Conservation (phyloP, 352 stramenopile genomes). For the Pythium aphanidermatum region DNA sequence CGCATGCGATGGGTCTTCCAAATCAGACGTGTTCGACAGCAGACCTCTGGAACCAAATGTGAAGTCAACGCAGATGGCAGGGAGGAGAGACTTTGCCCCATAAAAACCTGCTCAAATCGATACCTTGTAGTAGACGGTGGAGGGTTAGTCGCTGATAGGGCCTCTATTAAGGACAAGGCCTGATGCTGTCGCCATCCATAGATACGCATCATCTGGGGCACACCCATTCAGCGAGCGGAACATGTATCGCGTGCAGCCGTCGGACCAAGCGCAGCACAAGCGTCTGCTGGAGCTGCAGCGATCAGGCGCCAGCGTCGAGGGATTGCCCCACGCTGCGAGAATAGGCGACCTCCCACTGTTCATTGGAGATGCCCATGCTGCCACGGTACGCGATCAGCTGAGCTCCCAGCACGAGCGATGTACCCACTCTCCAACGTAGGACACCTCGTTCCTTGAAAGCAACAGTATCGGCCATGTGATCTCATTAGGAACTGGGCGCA, state of each 20-base stretch:
- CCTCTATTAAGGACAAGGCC: too few species aligned
- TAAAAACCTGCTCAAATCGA: too few species aligned
- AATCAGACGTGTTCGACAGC: too few species aligned
- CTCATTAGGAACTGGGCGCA: constrained; percentile 51
- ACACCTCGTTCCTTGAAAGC: constrained; percentile 31
- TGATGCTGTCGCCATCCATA: too few species aligned
- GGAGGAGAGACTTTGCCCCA: too few species aligned
- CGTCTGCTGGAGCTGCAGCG: constrained; percentile 36
- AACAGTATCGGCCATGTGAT: constrained; percentile 44
- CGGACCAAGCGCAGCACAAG: constrained; percentile 14
- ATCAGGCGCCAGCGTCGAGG: constrained; percentile 39
- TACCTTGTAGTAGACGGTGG: too few species aligned
- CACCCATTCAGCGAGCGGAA: neutral
- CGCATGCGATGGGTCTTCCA: too few species aligned
- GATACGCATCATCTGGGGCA: too few species aligned
- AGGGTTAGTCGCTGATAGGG: too few species aligned
- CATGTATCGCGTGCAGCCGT: constrained; percentile 4
- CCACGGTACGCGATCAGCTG: constrained; percentile 21
- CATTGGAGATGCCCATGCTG: constrained; percentile 48
- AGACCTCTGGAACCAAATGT: too few species aligned
- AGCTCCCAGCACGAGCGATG: too few species aligned
- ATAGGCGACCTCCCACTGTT: constrained; percentile 45
- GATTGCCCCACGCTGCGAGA: constrained; percentile 31
- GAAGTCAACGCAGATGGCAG: too few species aligned
- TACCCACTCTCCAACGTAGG: constrained; percentile 10